Evolutionary conservation across 2,329 filamentous ascomycete genomes (phyloP), one percentile per base, ranked within the genome.

Genomic region (Lachnellula subtilissima): DNA sequence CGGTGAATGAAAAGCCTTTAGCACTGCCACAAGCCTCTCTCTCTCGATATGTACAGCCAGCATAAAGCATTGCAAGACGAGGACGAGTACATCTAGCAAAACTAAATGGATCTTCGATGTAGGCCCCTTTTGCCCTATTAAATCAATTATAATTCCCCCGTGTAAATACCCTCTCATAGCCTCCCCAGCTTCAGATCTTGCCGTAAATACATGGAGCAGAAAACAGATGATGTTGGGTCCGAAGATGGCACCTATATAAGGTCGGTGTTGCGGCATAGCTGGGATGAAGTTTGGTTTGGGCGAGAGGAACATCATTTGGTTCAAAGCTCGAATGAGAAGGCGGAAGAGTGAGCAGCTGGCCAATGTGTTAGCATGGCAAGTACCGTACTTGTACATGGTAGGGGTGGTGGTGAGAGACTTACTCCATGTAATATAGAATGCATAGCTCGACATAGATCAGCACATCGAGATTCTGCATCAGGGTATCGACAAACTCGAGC

Each of bases 391-490:
- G 22, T n/a, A 22, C 19, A 25, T 12, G n/a, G 42, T 25, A 25
- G 9, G 14, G 9, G 9, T 23, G 19, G 14, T 12, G 9, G 9
- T 23, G 19, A 14, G 25, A 15, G 9, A 69, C 79, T 54, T 75
- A 88, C 85, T 88, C 85, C 80, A 88, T 83, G 69, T 87, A 88
- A 69, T 88, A 88, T 63, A 88, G 64, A 45, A 80, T 77, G 65
- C 82, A 85, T 55, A 88, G 74, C 73, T 88, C 83, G 42, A 79
- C 81, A 69, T 84, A 85, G 49, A 86, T 79, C 47, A 87, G 66
- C 64, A 80, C 78, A 72, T 88, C 85, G 56, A 88, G 73, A 59
- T 78, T 82, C 65, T 76, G 75, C 63, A 85, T 79, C 58, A 88
- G 74, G 62, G 84, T 78, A 42, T 76, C 81, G 63, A 86, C 72